phyloP scores from a whole-genome alignment of 768 basidiomycete species.

The Suillus subalutaceus region DNA sequence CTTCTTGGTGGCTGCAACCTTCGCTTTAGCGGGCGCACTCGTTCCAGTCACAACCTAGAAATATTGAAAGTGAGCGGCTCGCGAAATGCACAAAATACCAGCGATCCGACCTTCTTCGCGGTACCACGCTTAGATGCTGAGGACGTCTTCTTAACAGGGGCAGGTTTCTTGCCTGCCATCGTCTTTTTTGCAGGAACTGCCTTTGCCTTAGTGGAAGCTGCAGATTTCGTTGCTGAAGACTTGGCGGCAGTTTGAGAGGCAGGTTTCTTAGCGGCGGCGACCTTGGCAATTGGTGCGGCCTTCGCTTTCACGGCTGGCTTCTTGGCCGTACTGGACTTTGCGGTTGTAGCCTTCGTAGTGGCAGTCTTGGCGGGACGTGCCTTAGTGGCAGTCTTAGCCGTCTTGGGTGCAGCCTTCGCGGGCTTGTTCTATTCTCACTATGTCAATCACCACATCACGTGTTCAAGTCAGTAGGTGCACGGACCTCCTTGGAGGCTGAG shows the following conservation, averaged over 20 bases:
- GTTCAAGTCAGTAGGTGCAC: slow-evolving; percentile 24
- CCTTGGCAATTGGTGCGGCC: slow-evolving; percentile 31
- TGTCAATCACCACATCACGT: slow-evolving; percentile 25
- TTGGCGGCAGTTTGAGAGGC: slow-evolving; percentile 39
- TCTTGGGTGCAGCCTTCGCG: slow-evolving; percentile 36
- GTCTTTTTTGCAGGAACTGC: slow-evolving; percentile 33
- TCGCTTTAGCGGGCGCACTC: slow-evolving; percentile 39
- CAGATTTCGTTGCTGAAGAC: slow-evolving; percentile 19
- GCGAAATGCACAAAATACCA: background rate
- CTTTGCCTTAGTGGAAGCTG: slow-evolving; percentile 26
- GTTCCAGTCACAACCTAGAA: slow-evolving; percentile 55
- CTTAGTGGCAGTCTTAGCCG: slow-evolving; percentile 15
- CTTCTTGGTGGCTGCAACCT: slow-evolving; percentile 37
- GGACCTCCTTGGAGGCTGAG: slow-evolving; percentile 62
- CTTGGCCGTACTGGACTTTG: slow-evolving; percentile 28
- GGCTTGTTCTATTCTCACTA: slow-evolving; percentile 28
- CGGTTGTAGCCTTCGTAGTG: slow-evolving; percentile 25
- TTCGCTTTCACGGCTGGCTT: slow-evolving; percentile 40
- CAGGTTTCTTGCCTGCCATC: slow-evolving; percentile 35
- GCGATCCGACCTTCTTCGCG: slow-evolving; percentile 61
- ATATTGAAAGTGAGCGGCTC: slow-evolving; percentile 11
- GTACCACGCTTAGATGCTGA: slow-evolving; percentile 49
- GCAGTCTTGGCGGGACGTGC: slow-evolving; percentile 32
- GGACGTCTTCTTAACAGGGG: slow-evolving; percentile 43
- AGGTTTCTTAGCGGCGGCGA: slow-evolving; percentile 45